A percentile compares a stretch with the other conserved stretches of the same genome.
Conservation (phyloP, 1,284 basidiomycete species). For the Xanthoconium separans region DNA sequence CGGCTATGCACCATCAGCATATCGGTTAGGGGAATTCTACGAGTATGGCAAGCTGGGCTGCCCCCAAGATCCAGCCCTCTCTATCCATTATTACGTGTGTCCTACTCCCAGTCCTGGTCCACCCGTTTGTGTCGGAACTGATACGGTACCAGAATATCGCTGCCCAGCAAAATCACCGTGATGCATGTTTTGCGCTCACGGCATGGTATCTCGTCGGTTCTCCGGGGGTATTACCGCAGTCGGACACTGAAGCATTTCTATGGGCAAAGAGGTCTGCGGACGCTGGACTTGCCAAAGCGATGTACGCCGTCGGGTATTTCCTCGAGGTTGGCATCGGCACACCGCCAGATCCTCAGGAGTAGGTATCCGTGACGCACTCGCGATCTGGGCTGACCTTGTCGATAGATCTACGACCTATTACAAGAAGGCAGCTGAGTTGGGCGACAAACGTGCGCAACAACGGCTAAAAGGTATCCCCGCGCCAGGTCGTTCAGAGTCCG, state of each 20-base stretch:
- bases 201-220: constrained; percentile 99
- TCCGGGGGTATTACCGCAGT: constrained; percentile 95
- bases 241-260: constrained; percentile 95
- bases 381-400: constrained; percentile 5
- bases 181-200: constrained; percentile 97
- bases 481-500: constrained; percentile 60
- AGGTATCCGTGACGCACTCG: constrained; percentile 31
- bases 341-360: constrained; percentile 66
- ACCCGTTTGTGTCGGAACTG: constrained; percentile 5
- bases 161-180: constrained; percentile 94
- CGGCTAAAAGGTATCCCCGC: constrained; percentile 71
- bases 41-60: constrained; percentile 99
- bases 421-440: constrained; percentile 87
- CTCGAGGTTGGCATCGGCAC: constrained; percentile 91
- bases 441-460: constrained; percentile 91
- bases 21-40: constrained; percentile 96
- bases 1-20: constrained; percentile 94
- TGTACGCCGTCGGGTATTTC: constrained; percentile 98
- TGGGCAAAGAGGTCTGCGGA: constrained; percentile 94
- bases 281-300: constrained; percentile 85
- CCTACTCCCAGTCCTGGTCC: background rate
- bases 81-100: constrained; percentile 97
- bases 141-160: constrained; percentile 78
- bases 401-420: constrained; percentile 79
- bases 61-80: constrained; percentile 95